Percentiles rank a stretch among this genome's conserved stretches.
Conservation (phyloP, 768 basidiomycete genomes). For the Russula compacta region DNA sequence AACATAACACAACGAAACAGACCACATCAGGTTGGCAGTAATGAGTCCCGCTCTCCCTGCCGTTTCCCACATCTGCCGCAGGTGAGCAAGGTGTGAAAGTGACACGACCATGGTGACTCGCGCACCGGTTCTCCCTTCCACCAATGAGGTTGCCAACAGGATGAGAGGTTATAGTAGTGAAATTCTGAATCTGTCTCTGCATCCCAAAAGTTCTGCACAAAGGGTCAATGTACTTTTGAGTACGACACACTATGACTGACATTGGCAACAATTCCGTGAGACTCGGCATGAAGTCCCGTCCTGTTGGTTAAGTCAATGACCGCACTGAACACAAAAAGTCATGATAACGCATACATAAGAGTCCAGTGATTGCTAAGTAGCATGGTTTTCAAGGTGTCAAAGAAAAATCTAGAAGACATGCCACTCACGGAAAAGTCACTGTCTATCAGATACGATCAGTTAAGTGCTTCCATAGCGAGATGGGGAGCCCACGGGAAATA, state of each 20-base stretch:
- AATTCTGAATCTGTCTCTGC: constrained; percentile 55
- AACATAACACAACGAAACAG: constrained; percentile 22
- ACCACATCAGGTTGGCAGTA: constrained; percentile 93
- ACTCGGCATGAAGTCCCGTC: constrained; percentile 85
- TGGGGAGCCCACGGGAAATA: constrained; percentile 61
- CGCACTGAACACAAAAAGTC: not conserved
- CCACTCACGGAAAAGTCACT: constrained; percentile 78
- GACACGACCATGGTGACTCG: constrained; percentile 2
- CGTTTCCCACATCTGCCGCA: constrained; percentile 80
- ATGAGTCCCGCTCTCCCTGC: constrained; percentile 60
- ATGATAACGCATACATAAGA: constrained; percentile 48
- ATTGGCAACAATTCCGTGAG: constrained; percentile 87
- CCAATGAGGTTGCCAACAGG: constrained; percentile 63
- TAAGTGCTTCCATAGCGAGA: not conserved
- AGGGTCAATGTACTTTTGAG: not conserved
- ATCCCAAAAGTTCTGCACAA: constrained; percentile 76
- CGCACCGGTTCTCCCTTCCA: constrained; percentile 86
- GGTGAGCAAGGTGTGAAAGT: not conserved
- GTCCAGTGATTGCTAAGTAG: constrained; percentile 76
- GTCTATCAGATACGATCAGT: constrained; percentile 39
- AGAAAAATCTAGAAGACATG: not conserved
- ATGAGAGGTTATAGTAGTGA: constrained; percentile 54
- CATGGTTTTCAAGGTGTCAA: not conserved
- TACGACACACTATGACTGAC: constrained; percentile 32
- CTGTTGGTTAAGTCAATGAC: constrained; percentile 29